phyloP scores from a whole-genome alignment of 805 yeast genomes.

The Teunomyces pallodes region DNA sequence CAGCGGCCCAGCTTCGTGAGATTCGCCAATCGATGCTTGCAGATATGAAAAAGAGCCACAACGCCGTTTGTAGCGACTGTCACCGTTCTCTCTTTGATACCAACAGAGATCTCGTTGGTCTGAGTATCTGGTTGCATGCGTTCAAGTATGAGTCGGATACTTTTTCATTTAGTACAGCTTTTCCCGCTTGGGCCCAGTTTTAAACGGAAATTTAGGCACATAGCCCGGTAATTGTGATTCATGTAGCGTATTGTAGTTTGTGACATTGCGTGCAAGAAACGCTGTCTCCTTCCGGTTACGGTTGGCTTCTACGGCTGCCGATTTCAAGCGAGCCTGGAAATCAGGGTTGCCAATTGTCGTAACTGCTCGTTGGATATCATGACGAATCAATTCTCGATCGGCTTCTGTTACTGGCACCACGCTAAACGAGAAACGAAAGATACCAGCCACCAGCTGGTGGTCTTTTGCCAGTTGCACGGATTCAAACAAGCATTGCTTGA shows the following conservation, averaged over 20 bases:
- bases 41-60: conserved; percentile 22
- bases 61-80: conserved; percentile 33
- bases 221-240: conserved; percentile 13
- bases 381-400: conserved; percentile 13
- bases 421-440: conserved; percentile 18
- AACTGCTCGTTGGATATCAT: conserved; percentile 12
- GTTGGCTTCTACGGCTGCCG: neutral
- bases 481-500: conserved; percentile 9
- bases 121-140: conserved; percentile 50
- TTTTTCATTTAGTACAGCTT: conserved; percentile 39
- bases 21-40: conserved; percentile 19
- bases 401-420: conserved; percentile 19
- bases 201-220: conserved; percentile 24
- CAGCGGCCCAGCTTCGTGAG: conserved; percentile 12
- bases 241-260: conserved; percentile 10
- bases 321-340: neutral
- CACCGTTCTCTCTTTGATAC: conserved; percentile 26
- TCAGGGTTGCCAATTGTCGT: conserved; percentile 2
- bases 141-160: conserved; percentile 21
- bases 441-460: conserved; percentile 20
- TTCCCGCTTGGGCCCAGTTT: conserved; percentile 44
- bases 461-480: conserved; percentile 5
- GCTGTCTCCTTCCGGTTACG: conserved; percentile 1
- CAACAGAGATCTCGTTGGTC: conserved; percentile 24
- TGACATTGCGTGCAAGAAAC: neutral